phyloP scores from a whole-genome alignment of 2,329 filamentous ascomycete species.

The Leptodontidium sp. region DNA sequence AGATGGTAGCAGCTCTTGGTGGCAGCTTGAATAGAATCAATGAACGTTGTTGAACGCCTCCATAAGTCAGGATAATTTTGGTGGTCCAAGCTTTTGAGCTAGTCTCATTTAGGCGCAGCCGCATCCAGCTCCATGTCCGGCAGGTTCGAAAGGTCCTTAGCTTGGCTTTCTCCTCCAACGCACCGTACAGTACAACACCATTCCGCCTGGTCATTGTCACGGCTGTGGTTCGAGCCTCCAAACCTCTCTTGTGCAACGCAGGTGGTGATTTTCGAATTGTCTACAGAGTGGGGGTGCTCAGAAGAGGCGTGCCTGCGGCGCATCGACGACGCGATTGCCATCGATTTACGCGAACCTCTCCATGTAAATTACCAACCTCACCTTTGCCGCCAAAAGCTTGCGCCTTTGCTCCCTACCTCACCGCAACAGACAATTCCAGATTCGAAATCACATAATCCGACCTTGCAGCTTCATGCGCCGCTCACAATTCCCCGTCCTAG shows the following conservation, averaged over 20 bases:
- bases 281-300: too few species aligned
- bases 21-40: too few species aligned
- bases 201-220: background rate
- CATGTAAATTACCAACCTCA: conserved; percentile 5
- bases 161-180: background rate
- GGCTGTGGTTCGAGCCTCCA: background rate
- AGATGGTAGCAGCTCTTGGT: too few species aligned
- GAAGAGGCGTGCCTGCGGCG: background rate
- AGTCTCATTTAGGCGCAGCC: background rate
- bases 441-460: background rate
- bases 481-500: background rate
- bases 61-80: background rate
- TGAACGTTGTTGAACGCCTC: too few species aligned
- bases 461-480: background rate
- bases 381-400: background rate
- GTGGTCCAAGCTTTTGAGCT: background rate
- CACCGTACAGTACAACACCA: background rate
- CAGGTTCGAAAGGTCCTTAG: background rate
- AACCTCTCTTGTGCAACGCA: background rate
- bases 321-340: conserved; percentile 5
- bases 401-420: background rate
- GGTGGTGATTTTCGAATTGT: background rate
- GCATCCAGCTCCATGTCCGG: background rate
- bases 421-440: background rate
- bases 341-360: background rate